Evolutionary conservation across 2,329 filamentous ascomycete genomes (phyloP).

Genomic region (Rachicladosporium sp.): DNA sequence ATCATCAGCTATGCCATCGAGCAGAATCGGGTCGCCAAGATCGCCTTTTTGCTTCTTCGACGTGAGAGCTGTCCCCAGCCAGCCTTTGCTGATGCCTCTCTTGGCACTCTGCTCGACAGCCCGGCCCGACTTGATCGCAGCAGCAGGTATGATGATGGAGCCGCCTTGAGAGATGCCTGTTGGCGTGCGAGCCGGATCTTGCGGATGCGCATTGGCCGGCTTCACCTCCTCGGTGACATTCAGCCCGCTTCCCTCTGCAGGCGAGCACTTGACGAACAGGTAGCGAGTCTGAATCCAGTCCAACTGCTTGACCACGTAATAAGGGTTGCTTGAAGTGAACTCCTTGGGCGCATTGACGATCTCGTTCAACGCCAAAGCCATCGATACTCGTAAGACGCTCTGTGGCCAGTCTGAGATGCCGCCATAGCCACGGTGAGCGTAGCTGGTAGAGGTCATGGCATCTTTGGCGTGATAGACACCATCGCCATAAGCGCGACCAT

Average conservation of each 20-base stretch:
- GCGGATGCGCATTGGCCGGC: conserved; percentile 17
- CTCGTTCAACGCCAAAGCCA: conserved; percentile 67
- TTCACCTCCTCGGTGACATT: conserved; percentile 7
- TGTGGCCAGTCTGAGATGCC: conserved; percentile 44
- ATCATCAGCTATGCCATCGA: conserved; percentile 25
- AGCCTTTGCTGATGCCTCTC: conserved; percentile 4
- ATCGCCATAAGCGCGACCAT: conserved; percentile 64
- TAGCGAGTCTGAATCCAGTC: conserved; percentile 90
- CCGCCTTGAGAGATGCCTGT: conserved; percentile 24
- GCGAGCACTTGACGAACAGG: conserved; percentile 48
- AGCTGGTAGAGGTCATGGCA: conserved; percentile 44
- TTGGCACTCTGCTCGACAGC: conserved; percentile 10
- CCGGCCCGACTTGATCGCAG: conserved; percentile 37
- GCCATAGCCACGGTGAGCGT: conserved; percentile 22
- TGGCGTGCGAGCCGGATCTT: conserved; percentile 31
- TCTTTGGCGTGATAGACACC: conserved; percentile 68
- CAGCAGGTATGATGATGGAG: conserved; percentile 40
- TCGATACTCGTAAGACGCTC: conserved; percentile 48
- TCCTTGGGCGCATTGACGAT: conserved; percentile 60
- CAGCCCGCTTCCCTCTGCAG: conserved; percentile 1
- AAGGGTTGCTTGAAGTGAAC: conserved; percentile 45
- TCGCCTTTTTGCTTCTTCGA: conserved; percentile 16
- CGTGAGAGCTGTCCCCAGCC: not conserved
- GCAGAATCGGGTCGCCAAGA: conserved; percentile 25
- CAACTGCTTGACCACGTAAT: conserved; percentile 60